A percentile compares a stretch with the other conserved stretches of the same genome.
Conservation (phyloP, 192 early-diverging fungal species). For the Coemansia sp. region DNA sequence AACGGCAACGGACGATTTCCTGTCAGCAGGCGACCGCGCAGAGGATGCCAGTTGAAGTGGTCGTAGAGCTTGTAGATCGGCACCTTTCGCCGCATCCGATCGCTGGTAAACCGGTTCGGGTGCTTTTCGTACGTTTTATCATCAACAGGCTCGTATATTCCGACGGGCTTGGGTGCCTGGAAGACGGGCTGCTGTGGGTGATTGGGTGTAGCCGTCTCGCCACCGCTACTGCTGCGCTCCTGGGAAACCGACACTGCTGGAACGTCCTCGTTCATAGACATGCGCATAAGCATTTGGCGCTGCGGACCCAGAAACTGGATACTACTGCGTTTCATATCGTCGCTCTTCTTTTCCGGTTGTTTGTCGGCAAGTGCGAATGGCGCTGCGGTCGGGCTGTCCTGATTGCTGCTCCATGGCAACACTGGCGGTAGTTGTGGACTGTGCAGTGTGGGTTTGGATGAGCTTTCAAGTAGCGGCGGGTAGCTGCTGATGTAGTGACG, state of each 20-base stretch:
- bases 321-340: slow-evolving; percentile 19
- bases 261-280: slow-evolving; percentile 41
- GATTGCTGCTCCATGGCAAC: slow-evolving; percentile 6
- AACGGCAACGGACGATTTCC: slow-evolving; percentile 66
- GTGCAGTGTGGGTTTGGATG: slow-evolving; percentile 1
- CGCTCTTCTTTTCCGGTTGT: not conserved
- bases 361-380: slow-evolving; percentile 4
- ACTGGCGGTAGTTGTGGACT: slow-evolving; percentile 2
- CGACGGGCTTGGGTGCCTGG: slow-evolving; percentile 23
- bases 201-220: slow-evolving; percentile 15
- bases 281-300: slow-evolving; percentile 37
- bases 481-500: slow-evolving; percentile 5
- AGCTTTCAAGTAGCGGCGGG: not conserved
- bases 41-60: slow-evolving; percentile 61
- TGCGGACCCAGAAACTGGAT: slow-evolving; percentile 51
- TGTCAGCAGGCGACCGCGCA: slow-evolving; percentile 64
- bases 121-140: slow-evolving; percentile 23
- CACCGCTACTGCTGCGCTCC: slow-evolving; percentile 14
- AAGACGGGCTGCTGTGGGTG: slow-evolving; percentile 1
- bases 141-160: slow-evolving; percentile 41
- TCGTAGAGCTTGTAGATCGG: slow-evolving; percentile 51
- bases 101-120: slow-evolving; percentile 38
- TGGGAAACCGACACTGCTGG: slow-evolving; percentile 14
- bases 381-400: not conserved
- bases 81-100: slow-evolving; percentile 39